These are phyloP conservation scores for Penicillium freii DNA, from an alignment of 2,329 filamentous ascomycete genomes.

Conservation along the genomic window DNA sequence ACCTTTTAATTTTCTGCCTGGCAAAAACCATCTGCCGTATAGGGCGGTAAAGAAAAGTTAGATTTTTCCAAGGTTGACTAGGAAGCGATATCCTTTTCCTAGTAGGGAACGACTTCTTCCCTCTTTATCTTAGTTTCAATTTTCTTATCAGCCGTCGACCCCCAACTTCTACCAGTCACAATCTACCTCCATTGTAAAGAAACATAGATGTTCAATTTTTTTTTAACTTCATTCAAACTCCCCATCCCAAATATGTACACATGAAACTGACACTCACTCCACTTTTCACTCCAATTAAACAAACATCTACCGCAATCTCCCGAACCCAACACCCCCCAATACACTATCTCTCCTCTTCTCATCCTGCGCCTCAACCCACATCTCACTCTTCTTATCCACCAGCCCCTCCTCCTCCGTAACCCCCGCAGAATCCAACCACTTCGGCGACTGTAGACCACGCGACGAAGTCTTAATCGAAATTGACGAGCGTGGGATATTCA, in stretches of 20 bases:
- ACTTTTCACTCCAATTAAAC: background rate
- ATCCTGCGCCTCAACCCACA: constrained; percentile 16
- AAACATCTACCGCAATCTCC: background rate
- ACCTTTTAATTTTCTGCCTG: too few species aligned
- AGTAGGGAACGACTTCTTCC: too few species aligned
- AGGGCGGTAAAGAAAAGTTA: too few species aligned
- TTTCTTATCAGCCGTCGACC: background rate
- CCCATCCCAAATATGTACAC: background rate
- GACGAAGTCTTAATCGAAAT: constrained; percentile 11
- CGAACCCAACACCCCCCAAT: constrained; percentile 10
- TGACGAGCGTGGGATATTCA: constrained; percentile 15
- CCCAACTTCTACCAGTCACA: too few species aligned
- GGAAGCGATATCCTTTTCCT: too few species aligned
- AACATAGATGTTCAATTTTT: background rate
- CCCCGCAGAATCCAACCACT: constrained; percentile 14
- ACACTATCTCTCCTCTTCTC: constrained; percentile 6
- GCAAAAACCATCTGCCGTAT: too few species aligned
- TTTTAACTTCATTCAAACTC: background rate
- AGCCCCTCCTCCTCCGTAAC: constrained; percentile 13
- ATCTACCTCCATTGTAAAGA: background rate
- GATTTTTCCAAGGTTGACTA: too few species aligned
- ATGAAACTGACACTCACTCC: background rate
- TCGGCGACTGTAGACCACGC: constrained; percentile 2
- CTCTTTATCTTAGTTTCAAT: too few species aligned
- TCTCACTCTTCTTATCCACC: constrained; percentile 14